Conservation (phyloP, 345 rosid species). For the Pistacia integerrima region DNA sequence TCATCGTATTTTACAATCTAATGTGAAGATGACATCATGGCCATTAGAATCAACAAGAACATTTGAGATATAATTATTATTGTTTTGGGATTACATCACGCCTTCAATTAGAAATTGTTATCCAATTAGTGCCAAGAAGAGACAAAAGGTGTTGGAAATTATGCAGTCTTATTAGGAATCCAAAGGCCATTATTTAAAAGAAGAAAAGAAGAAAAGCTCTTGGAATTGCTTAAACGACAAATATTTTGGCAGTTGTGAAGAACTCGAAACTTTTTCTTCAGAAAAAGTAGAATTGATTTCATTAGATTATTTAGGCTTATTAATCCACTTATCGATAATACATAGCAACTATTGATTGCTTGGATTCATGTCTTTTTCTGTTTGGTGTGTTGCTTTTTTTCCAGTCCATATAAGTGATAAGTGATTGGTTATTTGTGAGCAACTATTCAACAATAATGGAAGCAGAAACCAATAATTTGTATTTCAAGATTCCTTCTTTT, state of each 20-base stretch:
- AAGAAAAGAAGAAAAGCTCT: not conserved
- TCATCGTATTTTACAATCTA: too few relatives aligned
- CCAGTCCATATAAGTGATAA: not conserved
- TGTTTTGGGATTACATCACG: not conserved
- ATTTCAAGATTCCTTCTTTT: constrained; percentile 5
- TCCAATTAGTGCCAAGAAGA: not conserved
- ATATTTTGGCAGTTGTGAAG: too few relatives aligned
- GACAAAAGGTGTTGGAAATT: not conserved
- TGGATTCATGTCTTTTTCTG: not conserved
- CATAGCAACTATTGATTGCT: too few relatives aligned
- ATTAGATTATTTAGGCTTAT: too few relatives aligned
- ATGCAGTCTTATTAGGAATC: constrained; percentile 10
- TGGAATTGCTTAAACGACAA: not conserved
- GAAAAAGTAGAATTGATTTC: too few relatives aligned
- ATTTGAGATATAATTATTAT: not conserved
- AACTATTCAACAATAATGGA: constrained; percentile 14
- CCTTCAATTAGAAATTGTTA: not conserved
- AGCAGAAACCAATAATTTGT: not conserved
- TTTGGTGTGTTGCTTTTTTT: not conserved
- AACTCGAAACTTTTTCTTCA: not conserved
- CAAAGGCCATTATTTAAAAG: not conserved
- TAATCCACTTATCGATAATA: not conserved
- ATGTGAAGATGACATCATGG: too few relatives aligned
- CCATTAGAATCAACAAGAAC: not conserved
- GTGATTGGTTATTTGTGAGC: constrained; percentile 2